Conservation (phyloP, 2,329 filamentous ascomycete genomes). For the Colletotrichum sp. region DNA sequence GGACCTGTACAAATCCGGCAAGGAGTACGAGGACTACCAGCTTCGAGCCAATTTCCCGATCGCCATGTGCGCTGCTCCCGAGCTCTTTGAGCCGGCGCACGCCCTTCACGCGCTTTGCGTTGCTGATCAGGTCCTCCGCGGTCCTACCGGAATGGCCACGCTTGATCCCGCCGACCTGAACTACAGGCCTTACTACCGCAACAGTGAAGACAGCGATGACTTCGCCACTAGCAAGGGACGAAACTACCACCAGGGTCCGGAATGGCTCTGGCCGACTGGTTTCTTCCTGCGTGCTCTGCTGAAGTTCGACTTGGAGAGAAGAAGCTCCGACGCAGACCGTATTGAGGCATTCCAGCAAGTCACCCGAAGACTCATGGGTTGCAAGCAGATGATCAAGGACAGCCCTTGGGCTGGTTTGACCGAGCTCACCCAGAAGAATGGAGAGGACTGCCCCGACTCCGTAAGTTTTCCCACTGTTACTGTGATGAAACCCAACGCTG, state of each 20-base stretch:
- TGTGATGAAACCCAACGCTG: not conserved
- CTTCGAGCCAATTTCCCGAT: constrained; percentile 93
- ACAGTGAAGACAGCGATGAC: constrained; percentile 89
- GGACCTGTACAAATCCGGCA: constrained; percentile 90
- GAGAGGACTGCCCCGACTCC: constrained; percentile 84
- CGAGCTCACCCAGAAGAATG: constrained; percentile 91
- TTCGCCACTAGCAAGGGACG: constrained; percentile 92
- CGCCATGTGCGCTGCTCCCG: constrained; percentile 91
- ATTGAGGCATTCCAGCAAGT: constrained; percentile 96
- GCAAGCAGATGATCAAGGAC: constrained; percentile 81
- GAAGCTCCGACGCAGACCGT: constrained; percentile 66
- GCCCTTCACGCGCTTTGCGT: constrained; percentile 81
- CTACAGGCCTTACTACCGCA: constrained; percentile 93
- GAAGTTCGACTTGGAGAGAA: constrained; percentile 83
- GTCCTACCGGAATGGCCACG: constrained; percentile 93
- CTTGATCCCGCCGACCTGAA: constrained; percentile 91
- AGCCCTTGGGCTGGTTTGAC: constrained; percentile 90
- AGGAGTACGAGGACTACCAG: constrained; percentile 98
- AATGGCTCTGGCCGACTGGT: constrained; percentile 97
- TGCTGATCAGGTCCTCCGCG: constrained; percentile 80
- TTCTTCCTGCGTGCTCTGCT: constrained; percentile 93
- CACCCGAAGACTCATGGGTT: constrained; percentile 79
- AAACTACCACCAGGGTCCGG: constrained; percentile 97
- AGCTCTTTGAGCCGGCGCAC: constrained; percentile 80
- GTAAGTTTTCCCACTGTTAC: constrained; percentile 56